Evolutionary conservation across 352 stramenopile species (phyloP).

Genomic region (Globisporangium echinulatum): DNA sequence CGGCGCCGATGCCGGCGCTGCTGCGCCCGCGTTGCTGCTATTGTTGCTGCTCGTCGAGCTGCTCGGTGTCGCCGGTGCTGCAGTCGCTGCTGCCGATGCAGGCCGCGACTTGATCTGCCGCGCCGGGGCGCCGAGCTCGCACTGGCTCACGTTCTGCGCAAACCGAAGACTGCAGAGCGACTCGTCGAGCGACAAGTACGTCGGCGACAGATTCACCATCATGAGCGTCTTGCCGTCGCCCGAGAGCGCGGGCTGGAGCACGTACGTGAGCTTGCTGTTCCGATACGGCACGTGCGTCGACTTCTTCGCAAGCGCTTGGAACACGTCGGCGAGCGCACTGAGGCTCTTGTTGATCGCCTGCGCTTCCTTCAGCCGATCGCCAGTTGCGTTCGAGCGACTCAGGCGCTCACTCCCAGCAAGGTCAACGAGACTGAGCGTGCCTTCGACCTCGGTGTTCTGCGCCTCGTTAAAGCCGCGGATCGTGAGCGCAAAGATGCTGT

Average conservation of each 20-base stretch:
- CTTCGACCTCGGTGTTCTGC: slow-evolving; percentile 88
- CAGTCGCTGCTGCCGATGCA: slow-evolving; percentile 9
- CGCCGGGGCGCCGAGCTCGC: slow-evolving; percentile 94
- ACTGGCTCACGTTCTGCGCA: slow-evolving; percentile 95
- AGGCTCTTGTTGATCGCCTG: slow-evolving; percentile 99
- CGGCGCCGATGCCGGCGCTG: slow-evolving; percentile 1
- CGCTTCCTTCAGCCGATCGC: slow-evolving; percentile 93
- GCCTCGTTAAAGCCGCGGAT: slow-evolving; percentile 83
- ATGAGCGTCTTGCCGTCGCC: slow-evolving; percentile 99
- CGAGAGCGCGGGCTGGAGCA: slow-evolving; percentile 97
- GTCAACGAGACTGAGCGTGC: slow-evolving; percentile 91
- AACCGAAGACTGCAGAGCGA: slow-evolving; percentile 98
- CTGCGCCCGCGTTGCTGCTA: slow-evolving; percentile 1
- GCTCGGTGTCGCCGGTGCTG: slow-evolving; percentile 2
- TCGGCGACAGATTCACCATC: slow-evolving; percentile 99
- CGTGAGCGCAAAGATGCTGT: slow-evolving; percentile 98
- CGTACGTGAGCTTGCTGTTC: slow-evolving; percentile 99
- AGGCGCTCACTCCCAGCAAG: slow-evolving; percentile 96
- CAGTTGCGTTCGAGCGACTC: slow-evolving; percentile 88
- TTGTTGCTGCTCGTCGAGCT: slow-evolving; percentile 12
- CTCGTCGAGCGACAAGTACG: slow-evolving; percentile 92
- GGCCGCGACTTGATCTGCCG: slow-evolving; percentile 73
- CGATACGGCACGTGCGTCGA: slow-evolving; percentile 95
- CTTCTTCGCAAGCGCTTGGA: slow-evolving; percentile 95
- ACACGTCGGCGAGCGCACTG: slow-evolving; percentile 97